Base-by-base conservation (phyloP, 345 rosid species). In the Eucalyptus cloeziana region DNA sequence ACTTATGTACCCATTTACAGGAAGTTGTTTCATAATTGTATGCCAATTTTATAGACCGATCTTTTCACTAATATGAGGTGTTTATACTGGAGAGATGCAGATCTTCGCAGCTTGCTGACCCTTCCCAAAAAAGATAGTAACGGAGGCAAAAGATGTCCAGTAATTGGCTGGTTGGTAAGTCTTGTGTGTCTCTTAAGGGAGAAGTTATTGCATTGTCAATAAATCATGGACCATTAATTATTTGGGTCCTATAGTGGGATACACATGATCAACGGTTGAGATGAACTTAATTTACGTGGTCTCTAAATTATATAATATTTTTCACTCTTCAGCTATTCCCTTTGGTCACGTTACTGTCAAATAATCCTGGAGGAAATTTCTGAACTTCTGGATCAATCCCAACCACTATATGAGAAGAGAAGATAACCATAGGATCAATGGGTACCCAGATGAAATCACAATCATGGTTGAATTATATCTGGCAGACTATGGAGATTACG, bases 101-200 rank as follows among this genome's bases (percentile, higher is more conserved):
- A 30, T 62, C 33, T 30, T 62, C 37, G 37, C 37, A 30, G 17
- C 4, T 4, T 94, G 97, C 91, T 90, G 95, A 96, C 62, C 95
- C 94, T 15, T 96, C 94, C 89, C 95, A 96, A 91, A 95, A 89
- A 92, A 30, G 71, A 30, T 62, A 87, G 89, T 37, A 98, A 98
- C 6, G 9, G 96, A 67, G 97, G 98, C 86, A 97, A 95, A 90
- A 89, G 91, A 85, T 90, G 88, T 87, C 89, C 92, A 90, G 89
- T 93, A 88, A 89, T 92, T 13, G 94, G 97, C 88, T 97, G 98
- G 98, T 13, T 95, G 94, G 98, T 97, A 91, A 88, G 98, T 93
- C 52, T 24, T 67, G 9, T 22, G 86, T 71, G 27, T 52, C 43
- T 52, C 62, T 44, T 21, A 13, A 62, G 4, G 10, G 12, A 22